Evolutionary conservation across 1,284 basidiomycete species (phyloP), one percentile per base, ranked within the genome.

Genomic region (Cryptococcus sp.): DNA sequence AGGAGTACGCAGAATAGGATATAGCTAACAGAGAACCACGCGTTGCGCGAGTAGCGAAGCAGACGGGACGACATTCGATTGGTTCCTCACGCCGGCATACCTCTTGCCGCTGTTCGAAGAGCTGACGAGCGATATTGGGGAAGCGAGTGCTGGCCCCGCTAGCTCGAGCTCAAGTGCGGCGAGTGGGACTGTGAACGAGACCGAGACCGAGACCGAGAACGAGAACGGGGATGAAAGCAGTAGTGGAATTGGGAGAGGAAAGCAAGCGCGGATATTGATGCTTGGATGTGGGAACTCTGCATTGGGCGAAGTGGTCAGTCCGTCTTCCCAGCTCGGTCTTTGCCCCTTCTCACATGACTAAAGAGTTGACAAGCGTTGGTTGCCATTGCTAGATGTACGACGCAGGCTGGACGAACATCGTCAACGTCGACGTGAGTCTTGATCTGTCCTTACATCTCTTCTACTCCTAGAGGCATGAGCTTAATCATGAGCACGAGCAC

Each of bases 211-310:
- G 19, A 16, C 3, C 25, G 25, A 25, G 6, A 6, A 25, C 6
- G 25, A 6, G 25, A 25, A 25, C 25, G 25, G 25, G 25, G 25
- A 23, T 20, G 19, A 17, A 6, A 25, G 17, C 4, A 20, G 23
- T 16, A 43, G 47, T 1, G 51, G 47, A 1, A 58, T 50, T 20
- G 54, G 54, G 8, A 47, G 52, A 25, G 70, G 86, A 58, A 89
- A 85, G 71, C 75, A 77, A 3, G 82, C 87, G 1, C 80, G 84
- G 30, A 89, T 95, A 63, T 77, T 94, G 58, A 91, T 95, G 85
- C 84, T 96, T 8, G 93, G 93, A 49, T 95, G 93, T 71, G 93
- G 93, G 5, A 95, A 94, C 77, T 91, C 90, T 3, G 87, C 79
- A 54, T 79, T 93, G 46, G 62, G 72, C 17, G 77, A 78, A 64